Evolutionary conservation across 805 yeast species (phyloP).

Genomic region (Pichia ethanolica): DNA sequence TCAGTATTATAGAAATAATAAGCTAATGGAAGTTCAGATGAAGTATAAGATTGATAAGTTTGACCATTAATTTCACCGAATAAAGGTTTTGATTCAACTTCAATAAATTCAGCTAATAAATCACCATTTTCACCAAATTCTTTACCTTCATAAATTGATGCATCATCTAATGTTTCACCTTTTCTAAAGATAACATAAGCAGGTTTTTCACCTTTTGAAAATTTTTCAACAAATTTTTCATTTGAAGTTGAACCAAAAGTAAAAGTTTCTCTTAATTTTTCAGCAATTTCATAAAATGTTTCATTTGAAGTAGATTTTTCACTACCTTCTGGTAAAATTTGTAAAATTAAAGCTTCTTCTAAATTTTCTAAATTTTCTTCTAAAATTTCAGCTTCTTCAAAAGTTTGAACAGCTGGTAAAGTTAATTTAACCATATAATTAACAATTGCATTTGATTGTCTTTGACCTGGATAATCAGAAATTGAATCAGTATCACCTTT

Average conservation of each 20-base stretch:
- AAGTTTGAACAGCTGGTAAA: constrained; percentile 61
- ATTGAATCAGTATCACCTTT: constrained; percentile 41
- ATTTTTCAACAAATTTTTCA: constrained; percentile 29
- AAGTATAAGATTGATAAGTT: constrained; percentile 69
- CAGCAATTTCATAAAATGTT: constrained; percentile 60
- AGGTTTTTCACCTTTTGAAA: constrained; percentile 29
- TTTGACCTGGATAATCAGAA: constrained; percentile 74
- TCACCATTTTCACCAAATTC: constrained; percentile 29
- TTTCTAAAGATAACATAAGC: constrained; percentile 44
- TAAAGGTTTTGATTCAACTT: constrained; percentile 64
- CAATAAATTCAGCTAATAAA: constrained; percentile 41
- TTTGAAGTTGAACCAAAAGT: constrained; percentile 47
- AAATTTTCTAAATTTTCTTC: constrained; percentile 38
- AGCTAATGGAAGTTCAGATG: constrained; percentile 68
- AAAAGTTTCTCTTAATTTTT: constrained; percentile 52
- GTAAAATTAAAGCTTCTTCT: constrained; percentile 50
- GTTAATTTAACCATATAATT: constrained; percentile 76
- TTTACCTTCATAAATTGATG: constrained; percentile 36
- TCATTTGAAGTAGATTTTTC: constrained; percentile 35
- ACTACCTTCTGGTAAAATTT: constrained; percentile 31
- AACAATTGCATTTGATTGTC: constrained; percentile 73
- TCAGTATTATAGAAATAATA: constrained; percentile 75
- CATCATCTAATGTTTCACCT: constrained; percentile 38
- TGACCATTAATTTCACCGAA: constrained; percentile 83
- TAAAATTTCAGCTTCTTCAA: constrained; percentile 42